Percentiles rank a stretch among this genome's conserved stretches.
Evolutionary conservation across 2,329 filamentous ascomycete species (phyloP).

Genomic region (Fusarium neocosmosporiellum): DNA sequence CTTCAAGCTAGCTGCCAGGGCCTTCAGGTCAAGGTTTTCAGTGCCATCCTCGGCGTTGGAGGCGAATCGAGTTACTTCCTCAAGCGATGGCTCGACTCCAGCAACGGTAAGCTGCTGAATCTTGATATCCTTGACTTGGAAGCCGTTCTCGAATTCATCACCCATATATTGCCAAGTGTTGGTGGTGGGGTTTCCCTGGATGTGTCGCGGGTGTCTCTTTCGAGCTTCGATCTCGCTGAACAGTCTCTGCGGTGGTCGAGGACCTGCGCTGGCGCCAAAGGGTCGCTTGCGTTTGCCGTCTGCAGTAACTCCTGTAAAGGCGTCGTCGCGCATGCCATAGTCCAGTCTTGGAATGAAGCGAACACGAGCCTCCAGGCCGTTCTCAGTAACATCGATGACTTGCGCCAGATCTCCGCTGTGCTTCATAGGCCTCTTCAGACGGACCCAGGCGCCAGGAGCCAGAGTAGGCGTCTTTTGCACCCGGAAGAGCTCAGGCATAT

Average conservation of each 20-base stretch:
- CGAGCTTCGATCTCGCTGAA: constrained; percentile 95
- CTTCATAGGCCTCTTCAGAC: constrained; percentile 81
- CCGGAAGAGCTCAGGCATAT: constrained; percentile 95
- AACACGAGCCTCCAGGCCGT: constrained; percentile 88
- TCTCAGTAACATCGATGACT: constrained; percentile 91
- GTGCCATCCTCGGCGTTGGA: constrained; percentile 90
- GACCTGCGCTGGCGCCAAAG: constrained; percentile 65
- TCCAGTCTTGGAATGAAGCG: constrained; percentile 91
- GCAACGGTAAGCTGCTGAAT: constrained; percentile 87
- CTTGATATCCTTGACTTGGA: constrained; percentile 93
- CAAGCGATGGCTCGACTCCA: constrained; percentile 91
- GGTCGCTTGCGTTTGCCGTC: constrained; percentile 85
- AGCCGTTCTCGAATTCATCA: constrained; percentile 92
- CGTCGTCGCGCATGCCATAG: constrained; percentile 88
- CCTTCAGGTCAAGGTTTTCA: constrained; percentile 91
- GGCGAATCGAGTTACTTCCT: constrained; percentile 96
- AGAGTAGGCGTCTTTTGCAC: constrained; percentile 88
- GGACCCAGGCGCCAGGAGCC: constrained; percentile 90
- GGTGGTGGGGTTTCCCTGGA: constrained; percentile 76
- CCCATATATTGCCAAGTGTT: constrained; percentile 87
- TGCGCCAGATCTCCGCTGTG: constrained; percentile 92
- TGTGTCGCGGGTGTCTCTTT: constrained; percentile 78
- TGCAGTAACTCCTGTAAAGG: constrained; percentile 54
- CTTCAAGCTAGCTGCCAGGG: constrained; percentile 89
- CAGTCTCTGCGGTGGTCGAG: constrained; percentile 85